phyloP scores from a whole-genome alignment of 306 rosid genomes.

The Canavalia ensiformis region DNA sequence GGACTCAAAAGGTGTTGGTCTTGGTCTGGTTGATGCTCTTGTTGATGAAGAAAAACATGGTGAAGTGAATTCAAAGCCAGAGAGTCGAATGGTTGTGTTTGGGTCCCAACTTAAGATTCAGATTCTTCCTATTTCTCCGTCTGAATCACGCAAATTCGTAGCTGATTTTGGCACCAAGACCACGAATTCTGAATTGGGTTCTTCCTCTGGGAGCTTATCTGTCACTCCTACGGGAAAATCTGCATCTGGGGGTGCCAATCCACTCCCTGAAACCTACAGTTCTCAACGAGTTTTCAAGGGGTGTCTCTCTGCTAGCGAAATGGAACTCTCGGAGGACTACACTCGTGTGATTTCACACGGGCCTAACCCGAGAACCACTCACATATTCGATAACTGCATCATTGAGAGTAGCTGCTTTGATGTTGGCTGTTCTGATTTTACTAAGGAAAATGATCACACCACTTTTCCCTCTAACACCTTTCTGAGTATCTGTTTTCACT shows the following conservation, averaged over 20 bases:
- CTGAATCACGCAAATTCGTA: constrained; percentile 53
- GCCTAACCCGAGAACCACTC: constrained; percentile 83
- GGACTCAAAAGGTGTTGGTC: constrained; percentile 77
- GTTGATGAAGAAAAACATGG: constrained; percentile 54
- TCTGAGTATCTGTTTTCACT: constrained; percentile 76
- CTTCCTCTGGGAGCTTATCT: constrained; percentile 50
- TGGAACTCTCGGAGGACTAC: constrained; percentile 90
- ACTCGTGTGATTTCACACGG: constrained; percentile 85
- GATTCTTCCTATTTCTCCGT: constrained; percentile 58
- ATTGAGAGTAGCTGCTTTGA: constrained; percentile 68
- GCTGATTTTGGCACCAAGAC: constrained; percentile 54
- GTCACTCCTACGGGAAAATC: constrained; percentile 55
- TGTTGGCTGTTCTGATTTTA: constrained; percentile 50
- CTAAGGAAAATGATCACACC: constrained; percentile 46
- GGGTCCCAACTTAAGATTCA: constrained; percentile 90
- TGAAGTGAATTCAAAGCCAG: constrained; percentile 50
- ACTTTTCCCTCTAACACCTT: constrained; percentile 60
- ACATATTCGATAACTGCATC: constrained; percentile 77
- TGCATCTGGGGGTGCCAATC: constrained; percentile 44
- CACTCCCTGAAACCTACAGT: constrained; percentile 43
- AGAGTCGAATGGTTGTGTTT: constrained; percentile 70
- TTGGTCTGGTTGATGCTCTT: constrained; percentile 83
- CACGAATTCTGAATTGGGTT: constrained; percentile 56
- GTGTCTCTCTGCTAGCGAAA: constrained; percentile 71
- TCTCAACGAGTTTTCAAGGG: constrained; percentile 57